Percentiles rank a stretch among this genome's conserved stretches.
These are phyloP conservation scores for Mortierella sp. DNA, from an alignment of 371 early-diverging fungal species.

Conservation along the genomic window DNA sequence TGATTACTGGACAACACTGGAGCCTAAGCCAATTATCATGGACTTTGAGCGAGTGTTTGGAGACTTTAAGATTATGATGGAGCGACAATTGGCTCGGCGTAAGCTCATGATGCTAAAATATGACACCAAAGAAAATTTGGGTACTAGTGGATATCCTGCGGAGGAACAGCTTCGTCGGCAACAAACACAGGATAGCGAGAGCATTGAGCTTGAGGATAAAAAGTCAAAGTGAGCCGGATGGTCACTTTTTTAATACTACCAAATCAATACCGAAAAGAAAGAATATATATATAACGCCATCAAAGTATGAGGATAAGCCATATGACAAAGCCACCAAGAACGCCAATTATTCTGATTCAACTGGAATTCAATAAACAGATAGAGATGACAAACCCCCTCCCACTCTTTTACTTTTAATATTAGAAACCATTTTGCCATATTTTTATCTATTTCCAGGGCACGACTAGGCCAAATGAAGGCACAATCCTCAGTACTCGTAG, in stretches of 20 bases:
- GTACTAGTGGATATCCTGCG: constrained; percentile 15
- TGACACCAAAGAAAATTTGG: constrained; percentile 32
- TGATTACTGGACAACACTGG: constrained; percentile 72
- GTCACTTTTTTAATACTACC: neutral
- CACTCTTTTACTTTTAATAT: too few relatives aligned
- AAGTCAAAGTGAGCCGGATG: constrained; percentile 18
- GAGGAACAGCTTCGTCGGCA: constrained; percentile 5
- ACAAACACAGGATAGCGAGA: constrained; percentile 4
- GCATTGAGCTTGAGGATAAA: constrained; percentile 29
- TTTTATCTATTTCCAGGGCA: too few relatives aligned
- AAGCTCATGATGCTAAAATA: constrained; percentile 44
- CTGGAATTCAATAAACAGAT: too few relatives aligned
- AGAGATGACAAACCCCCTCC: too few relatives aligned
- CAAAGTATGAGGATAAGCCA: too few relatives aligned
- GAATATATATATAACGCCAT: neutral
- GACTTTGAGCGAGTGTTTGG: constrained; percentile 79
- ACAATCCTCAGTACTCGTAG: too few relatives aligned
- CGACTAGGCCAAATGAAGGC: too few relatives aligned
- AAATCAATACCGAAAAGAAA: neutral
- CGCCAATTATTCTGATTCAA: too few relatives aligned
- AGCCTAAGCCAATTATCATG: constrained; percentile 75
- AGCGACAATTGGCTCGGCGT: constrained; percentile 41
- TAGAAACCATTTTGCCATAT: too few relatives aligned
- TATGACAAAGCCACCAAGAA: too few relatives aligned
- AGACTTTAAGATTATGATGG: constrained; percentile 61